Conservation (phyloP, 148 eudicot genomes). For the Rhododendron simsii region DNA sequence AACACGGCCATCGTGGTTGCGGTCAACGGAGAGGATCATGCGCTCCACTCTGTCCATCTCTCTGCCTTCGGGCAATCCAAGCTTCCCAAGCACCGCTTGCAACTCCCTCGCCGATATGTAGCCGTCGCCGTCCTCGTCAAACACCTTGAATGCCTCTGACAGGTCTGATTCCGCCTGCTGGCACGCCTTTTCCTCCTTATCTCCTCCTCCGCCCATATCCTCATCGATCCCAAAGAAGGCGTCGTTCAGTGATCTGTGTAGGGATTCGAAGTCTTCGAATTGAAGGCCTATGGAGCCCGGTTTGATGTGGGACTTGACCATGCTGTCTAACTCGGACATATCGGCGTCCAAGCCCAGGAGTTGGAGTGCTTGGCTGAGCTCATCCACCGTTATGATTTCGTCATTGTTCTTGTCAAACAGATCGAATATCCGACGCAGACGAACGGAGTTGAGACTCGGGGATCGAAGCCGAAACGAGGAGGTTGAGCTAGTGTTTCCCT, state of each 20-base stretch:
- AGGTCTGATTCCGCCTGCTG: constrained; percentile 62
- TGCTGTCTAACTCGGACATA: constrained; percentile 26
- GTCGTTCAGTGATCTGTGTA: constrained; percentile 55
- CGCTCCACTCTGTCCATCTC: constrained; percentile 52
- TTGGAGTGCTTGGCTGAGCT: constrained; percentile 55
- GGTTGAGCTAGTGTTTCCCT: not conserved
- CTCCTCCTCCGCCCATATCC: not conserved
- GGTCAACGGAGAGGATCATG: constrained; percentile 75
- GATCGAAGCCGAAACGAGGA: constrained; percentile 63
- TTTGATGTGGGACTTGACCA: constrained; percentile 39
- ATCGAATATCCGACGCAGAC: constrained; percentile 76
- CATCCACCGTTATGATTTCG: constrained; percentile 47
- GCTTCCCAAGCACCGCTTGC: constrained; percentile 53
- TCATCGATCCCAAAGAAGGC: constrained; percentile 32
- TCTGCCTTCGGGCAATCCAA: constrained; percentile 61
- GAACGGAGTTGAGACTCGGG: constrained; percentile 63
- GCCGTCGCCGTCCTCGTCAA: constrained; percentile 86
- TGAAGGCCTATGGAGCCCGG: constrained; percentile 44
- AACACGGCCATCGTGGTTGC: constrained; percentile 62
- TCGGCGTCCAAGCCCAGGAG: constrained; percentile 61
- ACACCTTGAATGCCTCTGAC: constrained; percentile 80
- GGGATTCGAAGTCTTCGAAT: constrained; percentile 55
- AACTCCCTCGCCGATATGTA: constrained; percentile 77
- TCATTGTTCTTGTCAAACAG: constrained; percentile 75
- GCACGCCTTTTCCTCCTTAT: not conserved